Evolutionary conservation across 1,284 basidiomycete species (phyloP).

Genomic region (Trametes sp.): DNA sequence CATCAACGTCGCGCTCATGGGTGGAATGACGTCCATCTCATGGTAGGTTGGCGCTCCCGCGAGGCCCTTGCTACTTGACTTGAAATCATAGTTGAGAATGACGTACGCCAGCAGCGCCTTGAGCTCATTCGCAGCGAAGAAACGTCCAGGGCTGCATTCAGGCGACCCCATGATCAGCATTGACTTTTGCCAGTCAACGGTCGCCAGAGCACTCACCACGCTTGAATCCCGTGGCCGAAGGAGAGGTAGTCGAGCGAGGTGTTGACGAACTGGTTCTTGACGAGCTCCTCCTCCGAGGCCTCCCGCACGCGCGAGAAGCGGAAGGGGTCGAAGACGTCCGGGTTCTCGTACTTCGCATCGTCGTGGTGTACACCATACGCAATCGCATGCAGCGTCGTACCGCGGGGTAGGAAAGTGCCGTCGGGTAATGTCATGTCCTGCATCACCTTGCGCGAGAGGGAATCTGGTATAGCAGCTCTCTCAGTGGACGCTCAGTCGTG

Average conservation of each 20-base stretch:
- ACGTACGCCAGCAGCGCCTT: too few species aligned
- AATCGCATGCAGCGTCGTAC: constrained; percentile 49
- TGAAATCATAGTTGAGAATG: too few species aligned
- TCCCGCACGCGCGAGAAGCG: constrained; percentile 52
- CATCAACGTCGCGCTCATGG: too few species aligned
- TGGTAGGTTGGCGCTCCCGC: too few species aligned
- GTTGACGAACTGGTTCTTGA: constrained; percentile 43
- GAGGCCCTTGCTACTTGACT: too few species aligned
- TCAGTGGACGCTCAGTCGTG: background rate
- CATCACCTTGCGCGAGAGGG: constrained; percentile 35
- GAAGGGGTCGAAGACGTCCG: constrained; percentile 50
- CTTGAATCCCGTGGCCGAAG: constrained; percentile 54
- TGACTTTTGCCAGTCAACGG: too few species aligned
- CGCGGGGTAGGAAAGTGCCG: constrained; percentile 50
- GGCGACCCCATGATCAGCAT: background rate
- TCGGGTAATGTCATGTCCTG: constrained; percentile 48
- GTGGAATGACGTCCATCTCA: too few species aligned
- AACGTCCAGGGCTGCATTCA: background rate
- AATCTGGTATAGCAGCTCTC: constrained; percentile 1
- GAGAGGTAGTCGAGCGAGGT: constrained; percentile 47
- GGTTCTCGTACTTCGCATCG: constrained; percentile 46
- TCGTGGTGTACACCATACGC: constrained; percentile 50
- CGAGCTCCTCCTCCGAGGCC: constrained; percentile 29
- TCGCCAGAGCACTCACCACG: constrained; percentile 50
- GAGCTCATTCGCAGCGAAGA: too few species aligned